These are phyloP conservation scores for Colletotrichum tamarilloi DNA, from an alignment of 2,329 filamentous ascomycete genomes.

Conservation along the genomic window DNA sequence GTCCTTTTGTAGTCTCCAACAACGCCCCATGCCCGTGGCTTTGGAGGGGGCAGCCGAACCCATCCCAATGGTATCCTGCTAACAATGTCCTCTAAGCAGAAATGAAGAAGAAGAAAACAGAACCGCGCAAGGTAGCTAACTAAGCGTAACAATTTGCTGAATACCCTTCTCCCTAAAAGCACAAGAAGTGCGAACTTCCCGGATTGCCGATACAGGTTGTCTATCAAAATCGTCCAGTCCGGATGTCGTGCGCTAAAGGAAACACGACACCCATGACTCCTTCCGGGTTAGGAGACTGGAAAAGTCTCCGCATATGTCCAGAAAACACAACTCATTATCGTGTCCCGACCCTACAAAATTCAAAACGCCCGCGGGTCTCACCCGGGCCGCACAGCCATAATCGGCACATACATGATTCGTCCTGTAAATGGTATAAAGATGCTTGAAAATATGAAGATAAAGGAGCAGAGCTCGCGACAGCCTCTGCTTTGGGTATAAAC, in stretches of 20 bases:
- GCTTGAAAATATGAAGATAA: constrained; percentile 7
- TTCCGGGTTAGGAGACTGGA: constrained; percentile 43
- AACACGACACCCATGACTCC: constrained; percentile 5
- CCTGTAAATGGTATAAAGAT: constrained; percentile 37
- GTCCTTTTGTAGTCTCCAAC: not conserved
- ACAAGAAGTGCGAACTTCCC: constrained; percentile 35
- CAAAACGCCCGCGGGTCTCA: not conserved
- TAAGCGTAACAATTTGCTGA: constrained; percentile 20
- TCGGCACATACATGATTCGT: constrained; percentile 27
- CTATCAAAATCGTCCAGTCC: constrained; percentile 28
- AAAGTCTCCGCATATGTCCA: constrained; percentile 22
- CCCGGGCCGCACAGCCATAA: not conserved
- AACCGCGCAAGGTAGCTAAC: not conserved
- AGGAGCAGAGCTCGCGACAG: constrained; percentile 1
- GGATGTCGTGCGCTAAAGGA: constrained; percentile 7
- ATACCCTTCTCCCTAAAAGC: constrained; percentile 25
- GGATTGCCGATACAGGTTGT: constrained; percentile 32
- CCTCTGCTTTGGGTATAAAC: constrained; percentile 50
- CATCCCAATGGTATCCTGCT: constrained; percentile 10
- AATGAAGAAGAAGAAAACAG: constrained; percentile 10
- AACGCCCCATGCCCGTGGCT: not conserved
- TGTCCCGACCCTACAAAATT: constrained; percentile 14
- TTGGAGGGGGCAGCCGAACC: not conserved
- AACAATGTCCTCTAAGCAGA: constrained; percentile 16
- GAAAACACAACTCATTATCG: constrained; percentile 23